Percentiles rank a stretch among this genome's conserved stretches.
Conservation (phyloP, 2,329 filamentous ascomycete species). For the Colletotrichum abscissum region DNA sequence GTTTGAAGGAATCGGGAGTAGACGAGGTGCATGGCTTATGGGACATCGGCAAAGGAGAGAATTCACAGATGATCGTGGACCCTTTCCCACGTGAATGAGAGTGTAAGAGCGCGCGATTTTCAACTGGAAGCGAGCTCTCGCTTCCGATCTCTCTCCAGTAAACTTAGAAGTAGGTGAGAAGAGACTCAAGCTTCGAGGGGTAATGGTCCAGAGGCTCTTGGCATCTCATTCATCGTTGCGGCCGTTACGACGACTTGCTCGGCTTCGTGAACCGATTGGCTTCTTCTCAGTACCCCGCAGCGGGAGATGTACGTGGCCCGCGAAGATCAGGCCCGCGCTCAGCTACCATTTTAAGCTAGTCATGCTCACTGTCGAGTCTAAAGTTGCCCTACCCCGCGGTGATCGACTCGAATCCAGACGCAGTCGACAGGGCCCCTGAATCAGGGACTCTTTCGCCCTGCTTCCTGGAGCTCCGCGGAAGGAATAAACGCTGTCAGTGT, state of each 20-base stretch:
- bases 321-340: neutral
- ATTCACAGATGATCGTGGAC: neutral
- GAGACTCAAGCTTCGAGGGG: neutral
- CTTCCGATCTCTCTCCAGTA: neutral
- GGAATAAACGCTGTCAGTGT: slow-evolving; percentile 11
- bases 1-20: neutral
- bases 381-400: slow-evolving; percentile 5
- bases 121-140: neutral
- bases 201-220: slow-evolving; percentile 14
- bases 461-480: neutral
- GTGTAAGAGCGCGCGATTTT: neutral
- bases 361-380: neutral
- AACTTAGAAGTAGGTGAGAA: neutral
- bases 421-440: neutral
- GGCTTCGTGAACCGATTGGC: neutral
- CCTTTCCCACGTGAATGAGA: neutral
- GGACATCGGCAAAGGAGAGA: neutral
- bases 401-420: neutral
- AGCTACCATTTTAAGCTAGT: neutral
- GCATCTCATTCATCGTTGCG: neutral
- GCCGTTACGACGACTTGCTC: neutral
- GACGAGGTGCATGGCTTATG: neutral
- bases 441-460: neutral
- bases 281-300: neutral
- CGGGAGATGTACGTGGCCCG: slow-evolving; percentile 31